phyloP scores from a whole-genome alignment of 306 rosid genomes.

The Ceratonia siliqua region DNA sequence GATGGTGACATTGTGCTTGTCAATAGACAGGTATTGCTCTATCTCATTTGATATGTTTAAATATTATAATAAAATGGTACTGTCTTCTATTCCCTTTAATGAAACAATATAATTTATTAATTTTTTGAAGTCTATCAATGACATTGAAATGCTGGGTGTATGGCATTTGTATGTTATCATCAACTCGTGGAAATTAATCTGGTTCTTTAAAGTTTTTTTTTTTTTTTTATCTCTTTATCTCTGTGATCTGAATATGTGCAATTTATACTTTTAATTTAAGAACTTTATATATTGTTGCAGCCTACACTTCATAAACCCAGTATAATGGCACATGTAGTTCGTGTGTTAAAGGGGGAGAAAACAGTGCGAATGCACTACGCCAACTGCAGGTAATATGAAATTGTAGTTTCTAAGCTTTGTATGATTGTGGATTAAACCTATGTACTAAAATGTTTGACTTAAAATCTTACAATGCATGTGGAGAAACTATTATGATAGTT shows the following conservation, averaged over 20 bases:
- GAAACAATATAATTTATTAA: not conserved
- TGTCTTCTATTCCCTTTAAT: slow-evolving; percentile 1
- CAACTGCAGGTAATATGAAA: slow-evolving; percentile 55
- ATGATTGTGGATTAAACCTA: slow-evolving; percentile 1
- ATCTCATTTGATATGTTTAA: slow-evolving; percentile 26
- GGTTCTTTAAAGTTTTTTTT: not conserved
- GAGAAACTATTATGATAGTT: slow-evolving; percentile 29
- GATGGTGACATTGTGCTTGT: slow-evolving; percentile 97
- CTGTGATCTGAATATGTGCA: not conserved
- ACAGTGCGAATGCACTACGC: slow-evolving; percentile 99
- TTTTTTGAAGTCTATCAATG: not conserved
- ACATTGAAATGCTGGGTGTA: not conserved
- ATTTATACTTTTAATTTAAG: slow-evolving; percentile 25
- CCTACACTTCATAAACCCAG: slow-evolving; percentile 99
- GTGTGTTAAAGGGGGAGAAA: slow-evolving; percentile 92
- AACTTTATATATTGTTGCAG: slow-evolving; percentile 51
- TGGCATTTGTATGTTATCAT: slow-evolving; percentile 2
- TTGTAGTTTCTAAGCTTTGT: slow-evolving; percentile 26
- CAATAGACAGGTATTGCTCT: slow-evolving; percentile 78
- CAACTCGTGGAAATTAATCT: not conserved
- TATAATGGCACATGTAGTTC: slow-evolving; percentile 95
- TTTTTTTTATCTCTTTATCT: not conserved
- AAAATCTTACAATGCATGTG: not conserved
- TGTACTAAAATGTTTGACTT: slow-evolving; percentile 16
- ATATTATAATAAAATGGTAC: not conserved